phyloP scores from a whole-genome alignment of 2,329 filamentous ascomycete species.

The Nemania sp. region DNA sequence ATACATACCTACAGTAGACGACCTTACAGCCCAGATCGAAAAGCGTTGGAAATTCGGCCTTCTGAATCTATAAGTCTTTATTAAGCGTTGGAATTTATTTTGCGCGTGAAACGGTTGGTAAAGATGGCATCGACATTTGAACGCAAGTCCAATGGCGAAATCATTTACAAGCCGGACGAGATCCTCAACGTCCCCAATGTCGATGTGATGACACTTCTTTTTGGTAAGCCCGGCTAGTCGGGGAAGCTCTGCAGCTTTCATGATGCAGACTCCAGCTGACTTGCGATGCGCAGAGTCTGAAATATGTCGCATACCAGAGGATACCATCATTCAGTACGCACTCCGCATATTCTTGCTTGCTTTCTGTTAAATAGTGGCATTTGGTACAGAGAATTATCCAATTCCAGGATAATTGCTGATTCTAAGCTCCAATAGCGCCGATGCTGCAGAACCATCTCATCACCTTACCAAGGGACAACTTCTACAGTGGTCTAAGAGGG shows the following conservation, averaged over 20 bases:
- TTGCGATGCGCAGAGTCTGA: slow-evolving; percentile 40
- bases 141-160: slow-evolving; percentile 36
- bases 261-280: slow-evolving; percentile 4
- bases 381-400: too few relatives aligned
- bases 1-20: too few relatives aligned
- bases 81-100: too few relatives aligned
- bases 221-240: too few relatives aligned
- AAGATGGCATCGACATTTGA: slow-evolving; percentile 38
- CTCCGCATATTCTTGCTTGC: neutral
- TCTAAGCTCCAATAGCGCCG: slow-evolving; percentile 38
- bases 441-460: slow-evolving; percentile 58
- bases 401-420: slow-evolving; percentile 3
- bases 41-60: too few relatives aligned
- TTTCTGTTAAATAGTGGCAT: too few relatives aligned
- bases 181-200: slow-evolving; percentile 42
- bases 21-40: too few relatives aligned
- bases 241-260: neutral
- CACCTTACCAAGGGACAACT: slow-evolving; percentile 56
- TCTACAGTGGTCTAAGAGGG: slow-evolving; percentile 52
- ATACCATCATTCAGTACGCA: slow-evolving; percentile 53
- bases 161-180: slow-evolving; percentile 44
- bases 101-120: too few relatives aligned
- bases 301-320: slow-evolving; percentile 43
- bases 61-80: too few relatives aligned
- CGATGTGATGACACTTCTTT: slow-evolving; percentile 49